Evolutionary conservation across 352 stramenopile genomes (phyloP).

Genomic region (Phytophthora multivora): DNA sequence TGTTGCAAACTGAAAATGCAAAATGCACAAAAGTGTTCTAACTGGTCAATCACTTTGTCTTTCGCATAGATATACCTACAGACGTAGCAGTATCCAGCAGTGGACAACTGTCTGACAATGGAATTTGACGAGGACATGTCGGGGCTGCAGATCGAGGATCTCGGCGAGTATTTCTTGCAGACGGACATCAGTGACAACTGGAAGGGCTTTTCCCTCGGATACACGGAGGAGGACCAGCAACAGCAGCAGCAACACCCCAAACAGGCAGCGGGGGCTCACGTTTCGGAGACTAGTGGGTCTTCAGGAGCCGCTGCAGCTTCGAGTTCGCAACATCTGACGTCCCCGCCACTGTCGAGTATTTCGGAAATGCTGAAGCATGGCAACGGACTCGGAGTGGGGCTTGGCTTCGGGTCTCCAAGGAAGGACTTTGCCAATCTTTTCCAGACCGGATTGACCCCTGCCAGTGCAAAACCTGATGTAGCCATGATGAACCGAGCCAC

Average conservation of each 20-base stretch:
- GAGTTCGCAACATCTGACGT: slow-evolving; percentile 36
- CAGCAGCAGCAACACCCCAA: slow-evolving; percentile 22
- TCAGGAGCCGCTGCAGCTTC: slow-evolving; percentile 8
- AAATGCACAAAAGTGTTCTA: slow-evolving; percentile 1
- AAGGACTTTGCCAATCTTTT: slow-evolving; percentile 42
- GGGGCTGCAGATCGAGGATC: slow-evolving; percentile 73
- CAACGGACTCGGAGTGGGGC: slow-evolving; percentile 24
- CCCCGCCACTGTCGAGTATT: slow-evolving; percentile 48
- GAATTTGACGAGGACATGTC: slow-evolving; percentile 78
- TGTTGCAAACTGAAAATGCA: background rate
- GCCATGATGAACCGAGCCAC: slow-evolving; percentile 29
- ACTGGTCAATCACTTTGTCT: too few relatives aligned
- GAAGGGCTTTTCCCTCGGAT: slow-evolving; percentile 75
- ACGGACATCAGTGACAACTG: slow-evolving; percentile 64
- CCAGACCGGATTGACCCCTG: slow-evolving; percentile 29
- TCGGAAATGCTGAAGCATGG: slow-evolving; percentile 51
- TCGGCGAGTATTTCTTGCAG: slow-evolving; percentile 75
- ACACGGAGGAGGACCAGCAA: slow-evolving; percentile 54
- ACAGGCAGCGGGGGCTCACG: slow-evolving; percentile 4
- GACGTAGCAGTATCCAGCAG: slow-evolving; percentile 2
- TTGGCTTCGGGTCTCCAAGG: slow-evolving; percentile 31
- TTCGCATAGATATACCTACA: too few relatives aligned
- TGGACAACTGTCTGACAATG: slow-evolving; percentile 30
- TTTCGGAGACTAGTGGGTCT: background rate
- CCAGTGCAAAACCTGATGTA: slow-evolving; percentile 26